Evolutionary conservation across 2,329 filamentous ascomycete genomes (phyloP).

Genomic region (Fusarium burgessii): DNA sequence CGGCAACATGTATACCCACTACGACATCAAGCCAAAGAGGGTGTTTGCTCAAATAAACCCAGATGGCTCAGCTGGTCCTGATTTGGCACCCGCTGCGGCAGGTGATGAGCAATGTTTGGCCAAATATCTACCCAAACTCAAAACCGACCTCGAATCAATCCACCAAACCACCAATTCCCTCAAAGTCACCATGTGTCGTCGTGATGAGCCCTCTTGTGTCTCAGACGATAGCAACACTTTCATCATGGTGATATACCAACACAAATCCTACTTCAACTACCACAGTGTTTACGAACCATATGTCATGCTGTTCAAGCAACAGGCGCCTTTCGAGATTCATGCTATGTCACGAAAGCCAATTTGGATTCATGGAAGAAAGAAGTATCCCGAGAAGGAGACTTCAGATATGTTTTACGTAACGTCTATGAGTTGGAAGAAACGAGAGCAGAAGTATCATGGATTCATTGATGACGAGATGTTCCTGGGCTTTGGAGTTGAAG

Average conservation of each 20-base stretch:
- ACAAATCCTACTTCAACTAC: slow-evolving; percentile 62
- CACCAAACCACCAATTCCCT: slow-evolving; percentile 72
- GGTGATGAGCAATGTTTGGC: slow-evolving; percentile 60
- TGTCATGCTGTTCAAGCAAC: slow-evolving; percentile 62
- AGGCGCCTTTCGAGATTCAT: slow-evolving; percentile 62
- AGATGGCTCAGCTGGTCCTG: slow-evolving; percentile 60
- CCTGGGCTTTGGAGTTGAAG: slow-evolving; percentile 68
- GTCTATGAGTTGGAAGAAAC: slow-evolving; percentile 65
- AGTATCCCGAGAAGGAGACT: slow-evolving; percentile 47
- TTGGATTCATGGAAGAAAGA: slow-evolving; percentile 66
- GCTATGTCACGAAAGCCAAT: slow-evolving; percentile 63
- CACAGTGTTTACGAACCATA: slow-evolving; percentile 69
- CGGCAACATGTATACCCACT: slow-evolving; percentile 62
- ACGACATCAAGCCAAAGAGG: slow-evolving; percentile 63
- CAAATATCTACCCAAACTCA: slow-evolving; percentile 58
- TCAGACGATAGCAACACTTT: slow-evolving; percentile 63
- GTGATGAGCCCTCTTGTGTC: slow-evolving; percentile 58
- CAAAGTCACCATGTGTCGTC: slow-evolving; percentile 64
- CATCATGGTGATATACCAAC: slow-evolving; percentile 66
- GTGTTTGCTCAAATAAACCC: slow-evolving; percentile 59
- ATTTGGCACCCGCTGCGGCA: slow-evolving; percentile 57
- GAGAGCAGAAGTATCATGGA: slow-evolving; percentile 63
- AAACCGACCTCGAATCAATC: slow-evolving; percentile 57
- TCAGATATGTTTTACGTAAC: slow-evolving; percentile 70
- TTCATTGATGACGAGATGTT: slow-evolving; percentile 68